phyloP scores from a whole-genome alignment of 2,329 filamentous ascomycete species.

The Emericellopsis atlantica region DNA sequence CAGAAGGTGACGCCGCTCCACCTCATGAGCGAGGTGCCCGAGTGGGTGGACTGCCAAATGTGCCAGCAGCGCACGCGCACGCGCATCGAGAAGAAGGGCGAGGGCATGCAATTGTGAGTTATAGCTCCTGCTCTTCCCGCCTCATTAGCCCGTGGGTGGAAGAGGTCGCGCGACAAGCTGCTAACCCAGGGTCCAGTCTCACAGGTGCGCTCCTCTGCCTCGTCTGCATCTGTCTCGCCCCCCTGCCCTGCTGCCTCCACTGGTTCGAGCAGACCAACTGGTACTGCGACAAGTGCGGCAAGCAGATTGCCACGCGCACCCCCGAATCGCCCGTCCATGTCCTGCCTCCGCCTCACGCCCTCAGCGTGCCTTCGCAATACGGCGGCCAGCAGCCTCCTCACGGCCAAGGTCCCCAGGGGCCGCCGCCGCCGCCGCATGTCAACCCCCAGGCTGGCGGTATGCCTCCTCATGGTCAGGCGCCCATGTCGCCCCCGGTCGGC shows the following conservation, averaged over 20 bases:
- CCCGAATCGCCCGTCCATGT: constrained; percentile 10
- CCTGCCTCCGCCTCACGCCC: constrained; percentile 6
- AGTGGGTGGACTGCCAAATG: constrained; percentile 4
- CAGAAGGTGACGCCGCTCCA: constrained; percentile 3
- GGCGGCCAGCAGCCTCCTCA: constrained; percentile 3
- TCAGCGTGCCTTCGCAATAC: constrained; percentile 6
- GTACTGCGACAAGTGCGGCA: constrained; percentile 15
- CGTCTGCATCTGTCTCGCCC: constrained; percentile 16
- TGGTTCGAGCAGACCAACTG: constrained; percentile 19
- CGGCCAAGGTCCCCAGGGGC: constrained; percentile 1
- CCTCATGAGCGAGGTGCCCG: constrained; percentile 1
- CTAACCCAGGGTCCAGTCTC: constrained; percentile 8
- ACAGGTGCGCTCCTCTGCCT: constrained; percentile 15
- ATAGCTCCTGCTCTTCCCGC: not conserved
- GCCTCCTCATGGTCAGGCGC: not conserved
- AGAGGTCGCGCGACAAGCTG: not conserved
- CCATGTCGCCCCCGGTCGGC: not conserved
- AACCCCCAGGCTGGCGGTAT: not conserved
- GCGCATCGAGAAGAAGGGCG: constrained; percentile 1
- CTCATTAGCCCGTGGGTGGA: not conserved
- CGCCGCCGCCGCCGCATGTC: constrained; percentile 1
- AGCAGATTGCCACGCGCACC: constrained; percentile 12
- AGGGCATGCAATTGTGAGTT: constrained; percentile 2
- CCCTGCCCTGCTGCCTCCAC: constrained; percentile 15
- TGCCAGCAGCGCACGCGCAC: constrained; percentile 2